Evolutionary conservation across 1,284 basidiomycete genomes (phyloP), one percentile per base, ranked within the genome.

Genomic region (Entoloma clypeatum): DNA sequence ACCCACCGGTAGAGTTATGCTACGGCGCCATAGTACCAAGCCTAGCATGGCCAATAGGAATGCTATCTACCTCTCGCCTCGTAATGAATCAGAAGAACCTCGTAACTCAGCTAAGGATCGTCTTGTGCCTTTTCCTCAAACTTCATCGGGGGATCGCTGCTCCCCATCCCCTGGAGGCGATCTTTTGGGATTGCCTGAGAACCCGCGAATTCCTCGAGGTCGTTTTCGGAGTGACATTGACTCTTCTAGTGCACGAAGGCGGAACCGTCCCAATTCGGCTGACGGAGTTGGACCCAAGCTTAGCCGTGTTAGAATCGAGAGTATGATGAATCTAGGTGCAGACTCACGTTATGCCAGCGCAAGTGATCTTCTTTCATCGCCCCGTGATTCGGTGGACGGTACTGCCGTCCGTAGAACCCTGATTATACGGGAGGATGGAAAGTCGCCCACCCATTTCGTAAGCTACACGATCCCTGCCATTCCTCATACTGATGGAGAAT

Each of bases 361-460:
- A 27, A 86, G 81, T 60, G 86, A 88, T 59, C 58, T 86, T 44
- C 60, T 77, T 53, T 61, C 68, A n/a, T n/a, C n/a, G n/a, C n/a
- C n/a, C 41, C 68, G 80, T 23, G 73, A 81, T 49, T 76, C 78
- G 25, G 66, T 77, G 53, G 77, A 81, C 52, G 78, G 78, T 11
- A 77, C 75, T 54, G 72, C 71, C n/a, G 71, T 78, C 21, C 69
- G 85, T 34, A 85, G 86, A 65, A 81, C 85, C 29, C 69, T 97
- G 25, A 77, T 92, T 32, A 79, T 96, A 36, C 69, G 73, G 49
- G 91, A 93, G 64, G 79, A 86, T 43, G 92, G 90, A 34, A 85
- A 87, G 64, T 71, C 82, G 3, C 70, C 84, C 3, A 78, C 87
- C 40, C 86, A 83, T 62, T 95, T 91, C 61, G 92, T 94, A 59